A percentile compares a stretch with the other conserved stretches of the same genome.
Conservation (phyloP, 257 asterid species). For the Penstemon barbatus region DNA sequence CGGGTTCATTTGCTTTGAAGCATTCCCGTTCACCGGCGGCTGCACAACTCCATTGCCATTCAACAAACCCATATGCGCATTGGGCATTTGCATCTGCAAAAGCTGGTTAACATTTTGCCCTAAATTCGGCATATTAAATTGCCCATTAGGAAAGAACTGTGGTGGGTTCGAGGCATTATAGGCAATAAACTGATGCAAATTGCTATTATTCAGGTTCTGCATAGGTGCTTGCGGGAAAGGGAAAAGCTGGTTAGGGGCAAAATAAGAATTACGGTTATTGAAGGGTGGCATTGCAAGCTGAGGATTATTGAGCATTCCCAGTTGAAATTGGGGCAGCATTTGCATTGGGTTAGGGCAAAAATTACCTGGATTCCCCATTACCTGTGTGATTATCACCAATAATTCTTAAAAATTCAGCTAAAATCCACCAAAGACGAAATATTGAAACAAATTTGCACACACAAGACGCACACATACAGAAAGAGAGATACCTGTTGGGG, state of each 20-base stretch:
- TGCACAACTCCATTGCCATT: conserved; percentile 41
- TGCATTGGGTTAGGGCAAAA: conserved; percentile 43
- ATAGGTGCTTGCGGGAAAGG: conserved; percentile 49
- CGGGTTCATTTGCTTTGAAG: conserved; percentile 31
- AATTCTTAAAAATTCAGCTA: background rate
- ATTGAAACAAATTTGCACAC: background rate
- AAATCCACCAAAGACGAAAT: conserved; percentile 9
- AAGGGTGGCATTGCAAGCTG: conserved; percentile 49
- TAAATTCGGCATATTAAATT: conserved; percentile 38
- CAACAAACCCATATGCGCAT: conserved; percentile 36
- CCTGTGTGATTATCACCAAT: conserved; percentile 39
- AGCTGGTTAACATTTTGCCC: conserved; percentile 58
- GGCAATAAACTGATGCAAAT: conserved; percentile 40
- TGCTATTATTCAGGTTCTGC: conserved; percentile 35
- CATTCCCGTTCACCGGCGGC: conserved; percentile 38
- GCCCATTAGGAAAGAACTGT: conserved; percentile 56
- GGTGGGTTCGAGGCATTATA: conserved; percentile 44
- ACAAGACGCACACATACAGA: background rate
- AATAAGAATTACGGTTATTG: conserved; percentile 38
- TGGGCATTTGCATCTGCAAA: conserved; percentile 54
- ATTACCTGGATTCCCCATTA: conserved; percentile 45
- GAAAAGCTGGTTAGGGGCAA: conserved; percentile 43
- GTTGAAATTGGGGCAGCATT: conserved; percentile 45
- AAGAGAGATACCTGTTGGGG: conserved; percentile 42
- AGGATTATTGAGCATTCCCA: conserved; percentile 43